Base-by-base conservation (phyloP, 305 asterid species). In the Nicotiana rustica region DNA sequence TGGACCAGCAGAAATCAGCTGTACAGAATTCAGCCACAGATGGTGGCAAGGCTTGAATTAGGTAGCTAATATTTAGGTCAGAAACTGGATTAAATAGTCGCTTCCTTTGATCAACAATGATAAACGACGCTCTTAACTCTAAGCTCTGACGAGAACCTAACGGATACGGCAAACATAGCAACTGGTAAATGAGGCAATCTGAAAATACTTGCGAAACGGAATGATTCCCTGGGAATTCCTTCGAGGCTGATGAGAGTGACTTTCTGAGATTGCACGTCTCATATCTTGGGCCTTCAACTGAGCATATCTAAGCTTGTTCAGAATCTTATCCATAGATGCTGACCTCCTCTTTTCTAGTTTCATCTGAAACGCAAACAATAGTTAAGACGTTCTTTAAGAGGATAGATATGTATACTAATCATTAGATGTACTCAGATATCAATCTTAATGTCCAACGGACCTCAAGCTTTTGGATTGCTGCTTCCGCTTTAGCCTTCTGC, bases 401-500 rank as follows among this genome's bases (percentile, higher is more conserved):
- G n/a, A 52, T 75, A n/a, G n/a, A 35, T 69, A 9, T n/a, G 56
- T 21, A 36, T 73, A 21, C 15, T 41, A 41, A 41, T 41, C 12
- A 41, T 41, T 41, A 41, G 49, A 41, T 41, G 49, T 41, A 41
- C 3, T 41, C 49, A 8, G 12, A 41, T 41, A 41, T 41, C 12
- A 41, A 8, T 41, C 49, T n/a, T 52, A 49, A 64, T 61, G 29
- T 35, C n/a, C 10, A 17, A 82, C 88, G 6, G 47, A 93, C 95
- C 96, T 93, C 97, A 3, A 92, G 97, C 87, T 90, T 90, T 25
- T 85, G 89, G 57, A 90, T 85, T 71, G 92, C 92, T 18, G 93
- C 94, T 86, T 92, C 95, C 29, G 97, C 93, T 84, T 91, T 91
- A 65, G 97, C 97, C 88, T 90, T 92, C 82, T 93, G 97, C 92